Evolutionary conservation across 2,329 filamentous ascomycete species (phyloP).

Genomic region (Colletotrichum karsti): DNA sequence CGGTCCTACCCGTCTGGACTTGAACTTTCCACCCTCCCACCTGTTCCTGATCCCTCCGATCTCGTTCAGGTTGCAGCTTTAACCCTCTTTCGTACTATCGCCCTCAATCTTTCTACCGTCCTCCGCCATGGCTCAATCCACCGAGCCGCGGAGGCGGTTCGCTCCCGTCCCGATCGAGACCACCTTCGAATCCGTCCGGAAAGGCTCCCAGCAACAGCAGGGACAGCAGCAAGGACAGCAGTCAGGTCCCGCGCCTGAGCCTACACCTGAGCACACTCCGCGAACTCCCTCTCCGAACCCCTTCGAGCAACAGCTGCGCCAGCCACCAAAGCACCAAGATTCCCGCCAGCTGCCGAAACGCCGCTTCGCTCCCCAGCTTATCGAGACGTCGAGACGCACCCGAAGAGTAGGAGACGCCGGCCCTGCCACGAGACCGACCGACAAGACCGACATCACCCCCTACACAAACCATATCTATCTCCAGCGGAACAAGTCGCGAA

Average conservation of each 20-base stretch:
- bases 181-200: conserved; percentile 65
- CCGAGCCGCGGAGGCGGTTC: conserved; percentile 65
- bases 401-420: conserved; percentile 72
- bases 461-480: conserved; percentile 70
- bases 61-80: conserved; percentile 6
- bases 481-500: conserved; percentile 51
- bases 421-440: conserved; percentile 69
- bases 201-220: conserved; percentile 35
- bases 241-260: conserved; percentile 64
- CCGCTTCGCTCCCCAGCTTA: conserved; percentile 79
- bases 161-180: conserved; percentile 78
- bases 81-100: neutral
- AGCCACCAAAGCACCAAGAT: conserved; percentile 21
- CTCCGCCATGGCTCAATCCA: conserved; percentile 47
- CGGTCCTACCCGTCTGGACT: neutral
- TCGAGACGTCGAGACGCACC: conserved; percentile 80
- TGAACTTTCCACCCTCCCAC: neutral
- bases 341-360: conserved; percentile 36
- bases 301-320: conserved; percentile 34
- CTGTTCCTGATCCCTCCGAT: neutral
- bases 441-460: conserved; percentile 77
- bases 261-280: conserved; percentile 62
- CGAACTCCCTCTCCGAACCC: conserved; percentile 53
- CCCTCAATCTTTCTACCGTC: neutral
- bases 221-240: conserved; percentile 20